Evolutionary conservation across 2,329 filamentous ascomycete species (phyloP).

Genomic region (Dissoconium aciculare): DNA sequence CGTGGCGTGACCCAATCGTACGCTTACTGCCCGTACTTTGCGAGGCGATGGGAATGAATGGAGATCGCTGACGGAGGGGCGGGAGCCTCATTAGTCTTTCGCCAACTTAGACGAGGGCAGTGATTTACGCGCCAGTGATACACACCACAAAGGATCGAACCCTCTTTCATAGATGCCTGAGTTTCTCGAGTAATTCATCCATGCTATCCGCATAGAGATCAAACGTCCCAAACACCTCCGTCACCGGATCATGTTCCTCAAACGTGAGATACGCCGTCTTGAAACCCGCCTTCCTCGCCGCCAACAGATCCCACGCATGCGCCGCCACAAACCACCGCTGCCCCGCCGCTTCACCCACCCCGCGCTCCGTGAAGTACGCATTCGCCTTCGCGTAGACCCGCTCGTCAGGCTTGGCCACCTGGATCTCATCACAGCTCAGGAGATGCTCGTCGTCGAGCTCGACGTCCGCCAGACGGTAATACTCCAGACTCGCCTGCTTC

Average conservation of each 20-base stretch:
- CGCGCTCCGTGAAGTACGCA: slow-evolving; percentile 11
- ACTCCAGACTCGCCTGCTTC: slow-evolving; percentile 17
- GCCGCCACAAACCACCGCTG: slow-evolving; percentile 21
- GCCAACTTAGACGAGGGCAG: no score
- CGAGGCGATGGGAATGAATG: no score
- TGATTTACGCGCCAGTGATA: no score
- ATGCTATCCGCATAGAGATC: slow-evolving; percentile 18
- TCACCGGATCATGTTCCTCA: slow-evolving; percentile 20
- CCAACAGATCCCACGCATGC: slow-evolving; percentile 19
- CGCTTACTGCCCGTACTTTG: no score
- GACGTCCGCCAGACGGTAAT: slow-evolving; percentile 17
- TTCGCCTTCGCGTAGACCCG: slow-evolving; percentile 17
- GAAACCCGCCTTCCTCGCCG: slow-evolving; percentile 20
- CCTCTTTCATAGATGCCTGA: slow-evolving; percentile 11
- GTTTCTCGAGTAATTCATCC: slow-evolving; percentile 18
- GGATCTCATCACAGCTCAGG: slow-evolving; percentile 18
- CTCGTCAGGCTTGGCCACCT: slow-evolving; percentile 18
- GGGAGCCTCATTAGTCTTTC: no score
- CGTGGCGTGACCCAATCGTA: no score
- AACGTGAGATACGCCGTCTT: slow-evolving; percentile 19
- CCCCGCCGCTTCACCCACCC: slow-evolving; percentile 12
- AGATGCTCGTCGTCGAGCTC: slow-evolving; percentile 17
- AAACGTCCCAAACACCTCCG: slow-evolving; percentile 20
- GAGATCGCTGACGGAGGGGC: no score
- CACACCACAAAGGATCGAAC: no score